Conservation (phyloP, 371 early-diverging fungal species). For the Mucor sp. region DNA sequence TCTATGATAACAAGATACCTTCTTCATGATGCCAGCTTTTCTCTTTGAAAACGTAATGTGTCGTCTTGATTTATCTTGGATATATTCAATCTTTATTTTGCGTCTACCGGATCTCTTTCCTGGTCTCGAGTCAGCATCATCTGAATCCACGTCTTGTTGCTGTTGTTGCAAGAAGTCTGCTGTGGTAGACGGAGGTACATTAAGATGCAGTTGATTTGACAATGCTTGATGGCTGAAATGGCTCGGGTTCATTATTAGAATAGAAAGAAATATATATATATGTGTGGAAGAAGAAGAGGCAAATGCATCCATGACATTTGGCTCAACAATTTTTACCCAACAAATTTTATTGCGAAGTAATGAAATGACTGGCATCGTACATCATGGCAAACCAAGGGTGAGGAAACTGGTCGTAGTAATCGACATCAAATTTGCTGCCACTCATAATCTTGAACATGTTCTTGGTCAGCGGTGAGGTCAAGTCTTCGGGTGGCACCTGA, state of each 20-base stretch:
- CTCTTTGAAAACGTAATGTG: conserved; percentile 98
- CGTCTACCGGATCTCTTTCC: conserved; percentile 81
- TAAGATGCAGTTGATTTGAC: neutral
- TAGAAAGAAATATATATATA: no score
- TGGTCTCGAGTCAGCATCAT: conserved; percentile 48
- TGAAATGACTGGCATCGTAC: conserved; percentile 11
- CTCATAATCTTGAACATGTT: neutral
- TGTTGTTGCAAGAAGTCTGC: neutral
- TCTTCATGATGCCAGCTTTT: conserved; percentile 99
- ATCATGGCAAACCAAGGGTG: conserved; percentile 25
- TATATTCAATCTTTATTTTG: conserved; percentile 97
- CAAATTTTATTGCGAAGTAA: neutral
- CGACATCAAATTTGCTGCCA: neutral
- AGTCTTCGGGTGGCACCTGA: neutral
- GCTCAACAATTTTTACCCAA: neutral
- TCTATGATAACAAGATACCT: conserved; percentile 63
- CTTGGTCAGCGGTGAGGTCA: neutral
- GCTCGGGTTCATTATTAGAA: neutral
- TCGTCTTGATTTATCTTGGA: conserved; percentile 92
- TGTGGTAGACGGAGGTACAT: neutral
- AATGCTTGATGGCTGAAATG: neutral
- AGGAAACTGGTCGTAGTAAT: conserved; percentile 9
- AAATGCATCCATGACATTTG: neutral
- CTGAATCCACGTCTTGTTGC: conserved; percentile 41
- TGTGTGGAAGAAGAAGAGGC: neutral